phyloP scores from a whole-genome alignment of 768 basidiomycete genomes.

The Leccinum variicolor region DNA sequence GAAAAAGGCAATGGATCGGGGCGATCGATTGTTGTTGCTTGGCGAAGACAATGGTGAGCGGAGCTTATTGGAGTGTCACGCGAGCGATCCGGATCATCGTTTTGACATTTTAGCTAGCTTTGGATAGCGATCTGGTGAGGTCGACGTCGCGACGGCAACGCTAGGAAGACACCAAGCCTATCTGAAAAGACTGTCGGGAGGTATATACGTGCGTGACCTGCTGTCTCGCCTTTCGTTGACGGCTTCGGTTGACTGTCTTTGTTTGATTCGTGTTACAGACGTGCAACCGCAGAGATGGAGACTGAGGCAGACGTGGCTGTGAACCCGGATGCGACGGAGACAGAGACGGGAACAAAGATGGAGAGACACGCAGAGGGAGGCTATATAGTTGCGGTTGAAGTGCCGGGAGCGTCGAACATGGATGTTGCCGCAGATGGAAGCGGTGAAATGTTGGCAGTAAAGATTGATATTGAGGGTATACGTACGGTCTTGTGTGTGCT shows the following conservation, averaged over 20 bases:
- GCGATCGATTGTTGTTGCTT: conserved; percentile 53
- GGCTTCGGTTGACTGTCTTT: not conserved
- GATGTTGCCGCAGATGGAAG: not conserved
- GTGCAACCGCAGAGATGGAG: conserved; percentile 49
- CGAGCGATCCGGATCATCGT: conserved; percentile 33
- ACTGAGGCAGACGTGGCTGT: conserved; percentile 24
- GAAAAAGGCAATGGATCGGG: conserved; percentile 60
- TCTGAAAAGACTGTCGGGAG: conserved; percentile 52
- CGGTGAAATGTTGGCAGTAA: not conserved
- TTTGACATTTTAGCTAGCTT: conserved; percentile 36
- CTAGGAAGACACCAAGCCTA: conserved; percentile 48
- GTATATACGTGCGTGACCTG: conserved; percentile 55
- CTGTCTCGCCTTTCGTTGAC: not conserved
- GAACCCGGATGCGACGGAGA: conserved; percentile 2
- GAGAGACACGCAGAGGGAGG: not conserved
- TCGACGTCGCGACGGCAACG: too few species aligned
- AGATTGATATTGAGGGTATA: not conserved
- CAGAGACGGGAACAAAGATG: not conserved
- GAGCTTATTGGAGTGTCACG: too few species aligned
- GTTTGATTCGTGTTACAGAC: conserved; percentile 24
- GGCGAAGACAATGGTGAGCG: too few species aligned
- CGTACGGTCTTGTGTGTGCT: too few species aligned
- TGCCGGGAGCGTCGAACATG: not conserved
- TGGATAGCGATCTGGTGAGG: conserved; percentile 72
- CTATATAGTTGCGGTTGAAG: not conserved